Percentiles rank a stretch among this genome's conserved stretches.
Conservation (phyloP, 2,329 filamentous ascomycete species). For the Colletotrichum limetticola region DNA sequence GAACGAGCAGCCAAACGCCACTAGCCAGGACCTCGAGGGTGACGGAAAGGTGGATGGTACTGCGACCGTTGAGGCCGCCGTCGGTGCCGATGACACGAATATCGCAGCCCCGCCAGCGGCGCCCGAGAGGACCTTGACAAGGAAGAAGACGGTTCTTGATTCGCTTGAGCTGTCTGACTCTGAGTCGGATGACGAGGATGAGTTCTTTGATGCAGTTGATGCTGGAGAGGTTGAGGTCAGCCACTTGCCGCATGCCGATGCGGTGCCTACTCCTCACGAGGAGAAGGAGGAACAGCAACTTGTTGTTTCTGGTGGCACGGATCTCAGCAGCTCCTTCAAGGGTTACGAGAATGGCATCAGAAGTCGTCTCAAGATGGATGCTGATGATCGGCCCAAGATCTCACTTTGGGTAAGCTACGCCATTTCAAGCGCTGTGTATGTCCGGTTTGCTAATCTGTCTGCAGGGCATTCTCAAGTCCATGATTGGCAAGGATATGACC, state of each 20-base stretch:
- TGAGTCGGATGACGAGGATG: constrained; percentile 81
- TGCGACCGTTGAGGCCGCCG: constrained; percentile 45
- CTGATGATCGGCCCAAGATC: constrained; percentile 92
- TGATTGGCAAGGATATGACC: constrained; percentile 99
- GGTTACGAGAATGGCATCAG: constrained; percentile 94
- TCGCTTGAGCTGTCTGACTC: constrained; percentile 83
- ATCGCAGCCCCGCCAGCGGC: constrained; percentile 48
- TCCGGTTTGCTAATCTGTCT: not conserved
- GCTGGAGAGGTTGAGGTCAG: constrained; percentile 89
- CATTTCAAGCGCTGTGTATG: not conserved
- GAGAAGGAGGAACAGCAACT: constrained; percentile 56
- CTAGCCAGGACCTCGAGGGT: constrained; percentile 44
- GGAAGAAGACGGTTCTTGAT: constrained; percentile 74
- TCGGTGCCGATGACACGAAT: constrained; percentile 27
- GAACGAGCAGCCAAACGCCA: constrained; percentile 43
- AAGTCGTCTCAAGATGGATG: constrained; percentile 84
- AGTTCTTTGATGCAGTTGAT: constrained; percentile 98
- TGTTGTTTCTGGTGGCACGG: constrained; percentile 58
- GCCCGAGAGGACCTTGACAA: constrained; percentile 52
- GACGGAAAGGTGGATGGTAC: constrained; percentile 40
- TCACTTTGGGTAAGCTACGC: constrained; percentile 84
- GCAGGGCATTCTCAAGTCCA: constrained; percentile 95
- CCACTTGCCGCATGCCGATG: constrained; percentile 62
- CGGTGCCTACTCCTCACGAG: constrained; percentile 43
- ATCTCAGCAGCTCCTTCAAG: constrained; percentile 82